Evolutionary conservation across 208 protist genomes (phyloP).

Genomic region (Trypanosoma theileri): DNA sequence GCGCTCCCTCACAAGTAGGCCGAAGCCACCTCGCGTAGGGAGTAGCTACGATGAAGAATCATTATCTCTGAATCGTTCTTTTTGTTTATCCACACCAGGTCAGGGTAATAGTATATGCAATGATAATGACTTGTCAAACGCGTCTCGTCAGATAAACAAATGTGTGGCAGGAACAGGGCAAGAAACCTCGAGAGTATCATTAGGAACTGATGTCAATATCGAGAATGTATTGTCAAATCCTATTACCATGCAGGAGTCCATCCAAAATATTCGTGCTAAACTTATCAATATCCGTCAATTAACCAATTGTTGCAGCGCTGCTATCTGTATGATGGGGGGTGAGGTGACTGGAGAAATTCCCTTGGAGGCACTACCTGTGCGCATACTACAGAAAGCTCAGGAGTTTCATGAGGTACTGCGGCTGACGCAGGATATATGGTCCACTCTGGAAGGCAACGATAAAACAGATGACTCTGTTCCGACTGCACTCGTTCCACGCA

Average conservation of each 20-base stretch:
- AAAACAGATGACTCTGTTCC: conserved; percentile 16
- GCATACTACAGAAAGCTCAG: conserved; percentile 35
- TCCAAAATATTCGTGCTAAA: conserved; percentile 4
- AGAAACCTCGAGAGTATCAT: no score
- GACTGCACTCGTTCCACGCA: not conserved
- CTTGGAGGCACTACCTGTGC: conserved; percentile 24
- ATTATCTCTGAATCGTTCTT: conserved; percentile 3
- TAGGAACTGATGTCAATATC: no score
- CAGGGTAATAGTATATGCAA: not conserved
- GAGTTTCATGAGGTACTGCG: conserved; percentile 39
- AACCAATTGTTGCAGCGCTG: conserved; percentile 20
- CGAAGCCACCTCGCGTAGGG: conserved; percentile 16
- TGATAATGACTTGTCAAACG: not conserved
- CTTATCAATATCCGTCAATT: conserved; percentile 13
- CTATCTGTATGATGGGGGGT: conserved; percentile 13
- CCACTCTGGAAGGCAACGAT: conserved; percentile 26
- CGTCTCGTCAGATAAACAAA: no score
- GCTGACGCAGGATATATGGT: conserved; percentile 28
- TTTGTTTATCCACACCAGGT: not conserved
- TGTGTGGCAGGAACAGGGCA: no score
- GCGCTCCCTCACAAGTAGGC: conserved; percentile 2
- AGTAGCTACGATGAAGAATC: not conserved
- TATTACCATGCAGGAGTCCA: conserved; percentile 1
- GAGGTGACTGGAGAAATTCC: conserved; percentile 19
- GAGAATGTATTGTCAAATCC: not conserved